A percentile compares a stretch with the other conserved stretches of the same genome.
These are phyloP conservation scores for Tetradesmus obliquus DNA, from an alignment of 139 green algal genomes.

Conservation along the genomic window DNA sequence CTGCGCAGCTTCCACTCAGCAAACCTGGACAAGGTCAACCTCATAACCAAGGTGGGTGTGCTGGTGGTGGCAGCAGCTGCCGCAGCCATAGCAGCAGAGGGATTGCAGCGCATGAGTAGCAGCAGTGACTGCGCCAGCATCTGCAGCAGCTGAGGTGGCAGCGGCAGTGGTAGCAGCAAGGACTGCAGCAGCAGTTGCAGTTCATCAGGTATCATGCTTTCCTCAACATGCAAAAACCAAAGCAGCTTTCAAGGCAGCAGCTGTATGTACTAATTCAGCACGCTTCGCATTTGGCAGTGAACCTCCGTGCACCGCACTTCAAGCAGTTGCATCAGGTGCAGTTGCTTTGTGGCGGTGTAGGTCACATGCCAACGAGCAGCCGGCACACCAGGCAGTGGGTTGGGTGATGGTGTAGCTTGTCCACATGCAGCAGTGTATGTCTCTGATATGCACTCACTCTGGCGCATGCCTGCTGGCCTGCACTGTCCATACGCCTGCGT, in stretches of 20 bases:
- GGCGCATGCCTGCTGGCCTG: neutral
- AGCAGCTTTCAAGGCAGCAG: too few relatives aligned
- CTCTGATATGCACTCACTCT: neutral
- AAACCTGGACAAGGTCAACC: constrained; percentile 57
- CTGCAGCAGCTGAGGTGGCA: neutral
- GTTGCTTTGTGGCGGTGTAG: neutral
- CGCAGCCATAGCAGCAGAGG: neutral
- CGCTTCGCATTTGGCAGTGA: too few relatives aligned
- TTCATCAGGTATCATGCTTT: neutral
- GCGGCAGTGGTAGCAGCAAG: neutral
- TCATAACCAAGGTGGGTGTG: constrained; percentile 55
- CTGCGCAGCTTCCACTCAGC: constrained; percentile 67
- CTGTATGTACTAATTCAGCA: too few relatives aligned
- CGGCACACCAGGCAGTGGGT: neutral
- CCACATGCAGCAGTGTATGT: neutral
- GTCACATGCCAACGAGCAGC: neutral
- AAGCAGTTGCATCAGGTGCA: too few relatives aligned
- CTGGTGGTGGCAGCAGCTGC: neutral
- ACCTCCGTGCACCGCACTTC: too few relatives aligned
- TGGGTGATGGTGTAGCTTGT: neutral
- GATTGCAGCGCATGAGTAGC: neutral
- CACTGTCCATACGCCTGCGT: neutral
- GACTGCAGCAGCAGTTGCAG: neutral
- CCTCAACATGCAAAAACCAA: neutral
- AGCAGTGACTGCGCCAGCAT: neutral